A percentile compares a stretch with the other conserved stretches of the same genome.
Conservation (phyloP, 345 rosid genomes). For the Melaleuca quinquenervia region DNA sequence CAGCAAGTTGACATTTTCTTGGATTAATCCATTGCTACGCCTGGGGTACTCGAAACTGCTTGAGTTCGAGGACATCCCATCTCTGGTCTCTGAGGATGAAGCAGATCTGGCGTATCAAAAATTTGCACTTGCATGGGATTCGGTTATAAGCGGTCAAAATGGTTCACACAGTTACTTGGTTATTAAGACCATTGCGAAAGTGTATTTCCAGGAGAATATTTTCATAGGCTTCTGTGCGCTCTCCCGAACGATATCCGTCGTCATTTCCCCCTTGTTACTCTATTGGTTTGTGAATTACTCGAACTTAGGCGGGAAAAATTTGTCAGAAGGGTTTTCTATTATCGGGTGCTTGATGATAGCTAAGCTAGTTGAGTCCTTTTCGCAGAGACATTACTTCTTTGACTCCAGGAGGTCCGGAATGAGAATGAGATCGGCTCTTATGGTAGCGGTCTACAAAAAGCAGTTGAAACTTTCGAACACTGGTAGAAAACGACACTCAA, state of each 20-base stretch:
- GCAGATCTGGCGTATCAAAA: slow-evolving; percentile 4
- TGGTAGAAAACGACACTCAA: slow-evolving; percentile 36
- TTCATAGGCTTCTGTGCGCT: slow-evolving; percentile 33
- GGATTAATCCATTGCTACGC: slow-evolving; percentile 18
- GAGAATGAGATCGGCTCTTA: slow-evolving; percentile 23
- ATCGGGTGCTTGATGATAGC: slow-evolving; percentile 30
- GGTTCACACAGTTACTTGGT: neutral
- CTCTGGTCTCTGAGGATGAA: slow-evolving; percentile 11
- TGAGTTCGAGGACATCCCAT: slow-evolving; percentile 16
- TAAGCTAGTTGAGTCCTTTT: slow-evolving; percentile 43
- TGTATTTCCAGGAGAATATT: slow-evolving; percentile 46
- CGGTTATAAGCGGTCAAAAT: neutral
- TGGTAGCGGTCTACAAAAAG: slow-evolving; percentile 44
- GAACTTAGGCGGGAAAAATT: slow-evolving; percentile 13
- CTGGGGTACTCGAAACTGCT: slow-evolving; percentile 13
- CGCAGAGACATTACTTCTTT: slow-evolving; percentile 41
- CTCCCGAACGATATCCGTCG: slow-evolving; percentile 33
- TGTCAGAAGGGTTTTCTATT: slow-evolving; percentile 32
- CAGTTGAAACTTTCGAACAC: slow-evolving; percentile 37
- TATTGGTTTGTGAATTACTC: slow-evolving; percentile 36
- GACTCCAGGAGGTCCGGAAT: slow-evolving; percentile 23
- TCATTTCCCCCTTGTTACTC: slow-evolving; percentile 21
- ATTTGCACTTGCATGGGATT: neutral
- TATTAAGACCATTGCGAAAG: slow-evolving; percentile 19
- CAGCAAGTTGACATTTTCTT: slow-evolving; percentile 30